These are phyloP conservation scores for Coelastrella sp. DNA, from an alignment of 139 green algal genomes.

Conservation along the genomic window DNA sequence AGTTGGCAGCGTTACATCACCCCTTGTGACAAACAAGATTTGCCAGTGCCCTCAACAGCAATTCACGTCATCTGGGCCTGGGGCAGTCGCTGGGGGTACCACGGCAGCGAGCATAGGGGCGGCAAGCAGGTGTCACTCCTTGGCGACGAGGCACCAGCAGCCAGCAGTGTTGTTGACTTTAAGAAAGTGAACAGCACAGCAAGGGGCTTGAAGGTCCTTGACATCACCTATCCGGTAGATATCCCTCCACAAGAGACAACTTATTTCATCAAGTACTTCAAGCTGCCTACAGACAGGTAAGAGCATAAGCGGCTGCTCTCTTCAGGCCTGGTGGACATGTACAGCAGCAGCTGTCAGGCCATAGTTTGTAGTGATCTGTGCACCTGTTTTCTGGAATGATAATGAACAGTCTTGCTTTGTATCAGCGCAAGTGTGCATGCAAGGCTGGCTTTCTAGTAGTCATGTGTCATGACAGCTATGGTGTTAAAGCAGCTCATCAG, in stretches of 20 bases:
- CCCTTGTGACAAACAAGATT: constrained; percentile 17
- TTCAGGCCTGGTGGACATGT: no score
- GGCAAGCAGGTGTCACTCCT: constrained; percentile 2
- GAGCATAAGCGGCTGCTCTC: not conserved
- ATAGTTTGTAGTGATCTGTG: no score
- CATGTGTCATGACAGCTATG: no score
- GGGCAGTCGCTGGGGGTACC: not conserved
- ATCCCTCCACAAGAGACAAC: constrained; percentile 18
- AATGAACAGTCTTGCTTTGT: no score
- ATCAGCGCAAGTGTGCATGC: no score
- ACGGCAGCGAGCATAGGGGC: constrained; percentile 11
- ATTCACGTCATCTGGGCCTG: constrained; percentile 33
- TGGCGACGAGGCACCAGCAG: not conserved
- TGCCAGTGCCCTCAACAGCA: not conserved
- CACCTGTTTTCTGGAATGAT: no score
- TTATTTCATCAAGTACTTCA: constrained; percentile 35
- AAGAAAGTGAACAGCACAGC: not conserved
- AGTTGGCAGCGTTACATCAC: constrained; percentile 14
- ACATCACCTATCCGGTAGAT: not conserved
- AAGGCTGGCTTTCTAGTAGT: no score
- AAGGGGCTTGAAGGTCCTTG: constrained; percentile 24
- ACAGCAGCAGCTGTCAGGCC: no score
- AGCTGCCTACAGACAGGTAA: constrained; percentile 39
- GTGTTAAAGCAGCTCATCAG: no score
- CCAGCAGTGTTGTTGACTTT: not conserved